phyloP scores from a whole-genome alignment of 352 stramenopile genomes.

The Globisporangium radiosum region DNA sequence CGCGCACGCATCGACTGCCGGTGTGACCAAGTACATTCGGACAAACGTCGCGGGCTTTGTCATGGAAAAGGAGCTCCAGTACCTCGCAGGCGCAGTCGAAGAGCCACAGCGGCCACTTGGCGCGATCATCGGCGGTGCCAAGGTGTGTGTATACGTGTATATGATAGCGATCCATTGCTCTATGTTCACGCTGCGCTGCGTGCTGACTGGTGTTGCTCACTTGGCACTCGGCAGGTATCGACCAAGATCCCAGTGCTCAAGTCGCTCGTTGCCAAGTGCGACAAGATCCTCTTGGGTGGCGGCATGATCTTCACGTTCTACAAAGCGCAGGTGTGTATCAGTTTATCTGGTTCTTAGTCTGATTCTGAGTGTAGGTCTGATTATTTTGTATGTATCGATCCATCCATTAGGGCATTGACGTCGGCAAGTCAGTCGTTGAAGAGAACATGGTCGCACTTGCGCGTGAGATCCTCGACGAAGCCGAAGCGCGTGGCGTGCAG shows the following conservation, averaged over 20 bases:
- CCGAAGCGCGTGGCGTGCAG: constrained; percentile 82
- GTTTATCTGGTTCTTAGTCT: background rate
- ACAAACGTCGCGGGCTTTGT: constrained; percentile 93
- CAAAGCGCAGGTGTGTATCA: constrained; percentile 74
- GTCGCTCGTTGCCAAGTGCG: constrained; percentile 92
- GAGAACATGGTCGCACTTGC: constrained; percentile 92
- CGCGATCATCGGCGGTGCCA: constrained; percentile 94
- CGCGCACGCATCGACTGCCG: constrained; percentile 96
- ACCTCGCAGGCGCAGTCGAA: constrained; percentile 88
- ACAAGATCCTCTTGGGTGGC: constrained; percentile 95
- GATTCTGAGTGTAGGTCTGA: background rate
- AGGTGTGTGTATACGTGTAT: constrained; percentile 44
- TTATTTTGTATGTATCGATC: background rate
- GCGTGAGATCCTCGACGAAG: constrained; percentile 88
- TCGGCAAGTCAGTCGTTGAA: constrained; percentile 94
- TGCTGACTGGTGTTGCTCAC: background rate
- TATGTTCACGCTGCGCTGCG: background rate
- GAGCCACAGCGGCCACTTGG: constrained; percentile 89
- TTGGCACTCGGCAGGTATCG: constrained; percentile 28
- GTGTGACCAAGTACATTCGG: constrained; percentile 93
- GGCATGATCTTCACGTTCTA: constrained; percentile 98
- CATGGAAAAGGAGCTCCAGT: constrained; percentile 98
- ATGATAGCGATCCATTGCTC: background rate
- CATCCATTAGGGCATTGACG: constrained; percentile 71
- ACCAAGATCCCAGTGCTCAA: constrained; percentile 97